Evolutionary conservation across 208 protist species (phyloP).

Genomic region (Sergeia podlipaevii): DNA sequence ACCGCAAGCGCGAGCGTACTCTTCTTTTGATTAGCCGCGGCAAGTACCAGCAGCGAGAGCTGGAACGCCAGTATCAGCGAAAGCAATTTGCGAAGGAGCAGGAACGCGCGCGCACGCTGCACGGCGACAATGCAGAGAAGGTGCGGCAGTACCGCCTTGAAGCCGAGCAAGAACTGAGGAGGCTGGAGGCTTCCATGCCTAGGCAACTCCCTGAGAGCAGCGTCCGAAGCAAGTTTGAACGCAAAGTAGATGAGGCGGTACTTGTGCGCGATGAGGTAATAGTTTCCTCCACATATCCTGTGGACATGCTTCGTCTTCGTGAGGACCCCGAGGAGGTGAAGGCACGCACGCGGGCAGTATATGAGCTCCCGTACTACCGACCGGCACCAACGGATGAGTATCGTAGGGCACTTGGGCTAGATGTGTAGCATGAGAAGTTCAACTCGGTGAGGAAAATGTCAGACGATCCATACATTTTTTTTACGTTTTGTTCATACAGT

Average conservation of each 20-base stretch:
- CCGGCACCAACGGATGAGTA: constrained; percentile 21
- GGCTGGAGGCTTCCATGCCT: not conserved
- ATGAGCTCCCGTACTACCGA: constrained; percentile 37
- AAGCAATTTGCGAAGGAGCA: constrained; percentile 12
- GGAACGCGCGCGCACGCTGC: not conserved
- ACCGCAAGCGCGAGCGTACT: constrained; percentile 27
- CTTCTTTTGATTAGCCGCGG: constrained; percentile 35
- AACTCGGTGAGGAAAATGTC: too few relatives aligned
- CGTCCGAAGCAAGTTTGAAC: not conserved
- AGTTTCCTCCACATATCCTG: constrained; percentile 17
- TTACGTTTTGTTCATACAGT: too few relatives aligned
- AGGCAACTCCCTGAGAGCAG: not conserved
- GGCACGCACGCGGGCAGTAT: constrained; percentile 15
- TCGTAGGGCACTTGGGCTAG: constrained; percentile 24
- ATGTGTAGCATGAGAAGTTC: too few relatives aligned
- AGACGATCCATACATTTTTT: constrained; percentile 5
- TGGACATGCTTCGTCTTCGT: constrained; percentile 23
- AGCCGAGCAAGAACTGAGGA: not conserved
- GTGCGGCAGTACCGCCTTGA: constrained; percentile 8
- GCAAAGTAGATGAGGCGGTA: constrained; percentile 20
- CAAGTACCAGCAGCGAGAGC: constrained; percentile 49
- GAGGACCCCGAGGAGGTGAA: constrained; percentile 20
- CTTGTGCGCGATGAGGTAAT: constrained; percentile 45
- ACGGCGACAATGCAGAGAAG: constrained; percentile 4
- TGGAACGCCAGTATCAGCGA: constrained; percentile 19